Evolutionary conservation across 108 stramenopile species (phyloP).

Genomic region (Schizochytrium sp.): DNA sequence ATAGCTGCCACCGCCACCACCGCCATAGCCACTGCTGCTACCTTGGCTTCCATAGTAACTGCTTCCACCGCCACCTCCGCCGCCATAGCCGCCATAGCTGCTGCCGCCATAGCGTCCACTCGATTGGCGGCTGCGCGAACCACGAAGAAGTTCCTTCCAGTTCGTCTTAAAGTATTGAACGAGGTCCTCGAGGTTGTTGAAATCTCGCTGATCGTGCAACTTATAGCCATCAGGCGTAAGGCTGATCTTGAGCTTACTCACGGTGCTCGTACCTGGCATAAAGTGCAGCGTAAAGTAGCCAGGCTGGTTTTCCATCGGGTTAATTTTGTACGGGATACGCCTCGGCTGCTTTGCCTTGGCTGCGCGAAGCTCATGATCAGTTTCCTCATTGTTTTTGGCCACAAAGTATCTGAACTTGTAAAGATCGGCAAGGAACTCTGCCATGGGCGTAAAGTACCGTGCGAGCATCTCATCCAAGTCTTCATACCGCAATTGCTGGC

Average conservation of each 20-base stretch:
- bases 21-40: not conserved
- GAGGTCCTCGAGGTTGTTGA: not conserved
- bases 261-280: not conserved
- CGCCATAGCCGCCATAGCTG: not conserved
- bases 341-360: not conserved
- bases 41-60: not conserved
- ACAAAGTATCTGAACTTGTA: not conserved
- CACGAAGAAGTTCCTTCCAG: not conserved
- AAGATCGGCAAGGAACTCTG: conserved; percentile 4
- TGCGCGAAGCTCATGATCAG: not conserved
- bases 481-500: not conserved
- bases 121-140: not conserved
- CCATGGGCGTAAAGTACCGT: conserved; percentile 10
- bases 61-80: not conserved
- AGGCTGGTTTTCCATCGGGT: not conserved
- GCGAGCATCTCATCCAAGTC: conserved; percentile 26
- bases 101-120: not conserved
- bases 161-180: not conserved
- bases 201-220: not conserved
- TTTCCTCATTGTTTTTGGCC: not conserved
- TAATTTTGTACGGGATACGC: not conserved
- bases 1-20: not conserved
- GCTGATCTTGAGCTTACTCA: not conserved
- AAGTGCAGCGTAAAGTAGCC: not conserved
- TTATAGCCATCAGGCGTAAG: not conserved